phyloP scores from a whole-genome alignment of 2,329 filamentous ascomycete species.

The Beauveria brongniartii region DNA sequence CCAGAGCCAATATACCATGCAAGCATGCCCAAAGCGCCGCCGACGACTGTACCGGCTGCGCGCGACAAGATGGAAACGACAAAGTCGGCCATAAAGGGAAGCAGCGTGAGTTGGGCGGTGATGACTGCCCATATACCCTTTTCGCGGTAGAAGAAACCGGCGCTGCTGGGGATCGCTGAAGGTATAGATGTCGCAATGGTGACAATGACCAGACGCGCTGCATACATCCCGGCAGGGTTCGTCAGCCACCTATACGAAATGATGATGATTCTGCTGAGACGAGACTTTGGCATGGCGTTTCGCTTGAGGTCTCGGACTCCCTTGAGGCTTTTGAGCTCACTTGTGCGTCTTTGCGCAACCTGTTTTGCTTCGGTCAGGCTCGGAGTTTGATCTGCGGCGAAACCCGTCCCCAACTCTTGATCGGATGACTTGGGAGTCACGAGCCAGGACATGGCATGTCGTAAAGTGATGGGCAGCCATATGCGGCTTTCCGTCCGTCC shows the following conservation, averaged over 20 bases:
- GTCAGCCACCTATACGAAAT: constrained; percentile 32
- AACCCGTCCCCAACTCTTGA: neutral
- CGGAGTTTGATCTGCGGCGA: neutral
- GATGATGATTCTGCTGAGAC: constrained; percentile 16
- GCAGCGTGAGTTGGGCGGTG: constrained; percentile 38
- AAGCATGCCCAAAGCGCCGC: constrained; percentile 37
- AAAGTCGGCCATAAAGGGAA: constrained; percentile 43
- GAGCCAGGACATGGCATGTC: constrained; percentile 32
- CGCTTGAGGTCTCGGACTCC: neutral
- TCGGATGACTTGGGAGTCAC: constrained; percentile 16
- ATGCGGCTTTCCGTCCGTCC: constrained; percentile 26
- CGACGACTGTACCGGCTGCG: constrained; percentile 34
- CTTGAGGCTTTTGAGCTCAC: neutral
- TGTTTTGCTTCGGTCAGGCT: neutral
- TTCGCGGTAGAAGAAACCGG: constrained; percentile 43
- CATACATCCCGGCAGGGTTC: constrained; percentile 36
- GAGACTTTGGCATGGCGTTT: neutral
- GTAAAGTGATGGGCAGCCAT: constrained; percentile 34
- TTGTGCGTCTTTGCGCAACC: neutral
- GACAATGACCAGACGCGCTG: constrained; percentile 38
- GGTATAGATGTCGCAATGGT: constrained; percentile 37
- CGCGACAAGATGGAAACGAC: constrained; percentile 35
- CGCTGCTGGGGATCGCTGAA: constrained; percentile 30
- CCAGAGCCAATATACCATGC: constrained; percentile 46
- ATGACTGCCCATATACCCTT: constrained; percentile 45